Base-by-base conservation (phyloP, 192 early-diverging fungal species). In the Backusella westeae region DNA sequence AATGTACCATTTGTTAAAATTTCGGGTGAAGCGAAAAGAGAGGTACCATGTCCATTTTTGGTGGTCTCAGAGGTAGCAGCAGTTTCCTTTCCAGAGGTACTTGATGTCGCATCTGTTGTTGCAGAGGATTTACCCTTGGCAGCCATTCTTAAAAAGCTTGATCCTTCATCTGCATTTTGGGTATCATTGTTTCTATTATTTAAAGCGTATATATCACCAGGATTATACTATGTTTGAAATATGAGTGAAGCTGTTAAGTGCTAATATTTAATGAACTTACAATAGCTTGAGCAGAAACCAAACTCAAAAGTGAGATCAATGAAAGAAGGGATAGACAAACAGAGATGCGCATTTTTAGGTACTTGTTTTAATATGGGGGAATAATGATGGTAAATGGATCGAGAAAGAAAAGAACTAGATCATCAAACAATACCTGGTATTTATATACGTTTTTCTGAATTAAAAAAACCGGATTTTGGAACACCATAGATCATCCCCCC, bases 1-100 rank as follows among this genome's bases (percentile, higher is more conserved):
- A 81, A 39, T 17, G 76, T 77, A 23, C 80, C 80, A 26, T 41
- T 77, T 32, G 35, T n/a, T 26, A 77, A 65, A 34, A 81, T 77
- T 2, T 38, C 66, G 10, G 75, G 44, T n/a, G 71, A 73, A 6
- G 72, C 75, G 23, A 73, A 81, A 36, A 34, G 14, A 68, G 14
- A 19, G 19, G 34, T n/a, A 34, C 2, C 34, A 12, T 67, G 66
- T 15, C 34, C 19, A 1, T 19, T 69, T 4, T 1, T 36, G 8
- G 34, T 36, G 9, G 67, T 39, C 7, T 1, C 36, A 34, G 29
- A 3, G 12, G 21, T 19, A 26, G 8, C 9, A n/a, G 23, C 3
- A 36, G 34, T 6, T 39, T 5, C 23, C 1, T 35, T 34, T 19
- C 66, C 34, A 34, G 19, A 9, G 7, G n/a, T 23, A 21, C 0